Evolutionary conservation across 2,329 filamentous ascomycete genomes (phyloP), one percentile per base, ranked within the genome.

Genomic region (Penicillium sp.): DNA sequence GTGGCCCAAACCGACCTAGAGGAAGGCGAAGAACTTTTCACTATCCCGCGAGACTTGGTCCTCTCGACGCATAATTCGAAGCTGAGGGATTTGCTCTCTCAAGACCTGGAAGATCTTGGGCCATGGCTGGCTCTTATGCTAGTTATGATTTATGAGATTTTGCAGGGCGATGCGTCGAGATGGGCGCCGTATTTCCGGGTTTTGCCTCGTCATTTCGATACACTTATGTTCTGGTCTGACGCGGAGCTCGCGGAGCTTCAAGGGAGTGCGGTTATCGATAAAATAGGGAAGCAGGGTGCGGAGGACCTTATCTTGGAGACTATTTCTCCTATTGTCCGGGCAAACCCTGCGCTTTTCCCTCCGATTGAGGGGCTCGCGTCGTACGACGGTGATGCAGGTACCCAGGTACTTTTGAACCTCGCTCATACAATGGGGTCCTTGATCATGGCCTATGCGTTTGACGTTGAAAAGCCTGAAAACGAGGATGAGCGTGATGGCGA

Each of bases 361-460:
- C 71, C 76, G 11, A 35, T 69, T 54, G 66, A 66, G 65, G 75
- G 67, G 64, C 76, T 83, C 69, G 77, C 67, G 67, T 81, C 63
- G 71, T 81, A 62, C 67, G 66, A 79, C 70, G 67, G 76, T 70
- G 66, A 76, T 68, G 60, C 75, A 59, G 68, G 81, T 21, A 67
- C 84, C 59, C 78, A 81, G 59, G 76, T 82, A 26, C 76, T 89
- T 13, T 71, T 89, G 3, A 70, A 78, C 17, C 75, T 88, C 19
- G 90, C 91, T 56, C 92, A 96, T 74, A 84, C 87, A 8, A 93
- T 96, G 89, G 93, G 91, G 1, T 93, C 90, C 64, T 88, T 90
- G 17, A 94, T 97, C 67, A 96, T 97, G 92, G 90, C 92, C 0
- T 97, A 96, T 73, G 92, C 92, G 0, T 97, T 97, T 73, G 93